A percentile compares a stretch with the other conserved stretches of the same genome.
phyloP scores from a whole-genome alignment of 2,329 filamentous ascomycete species.

The Curvularia verruculosa region DNA sequence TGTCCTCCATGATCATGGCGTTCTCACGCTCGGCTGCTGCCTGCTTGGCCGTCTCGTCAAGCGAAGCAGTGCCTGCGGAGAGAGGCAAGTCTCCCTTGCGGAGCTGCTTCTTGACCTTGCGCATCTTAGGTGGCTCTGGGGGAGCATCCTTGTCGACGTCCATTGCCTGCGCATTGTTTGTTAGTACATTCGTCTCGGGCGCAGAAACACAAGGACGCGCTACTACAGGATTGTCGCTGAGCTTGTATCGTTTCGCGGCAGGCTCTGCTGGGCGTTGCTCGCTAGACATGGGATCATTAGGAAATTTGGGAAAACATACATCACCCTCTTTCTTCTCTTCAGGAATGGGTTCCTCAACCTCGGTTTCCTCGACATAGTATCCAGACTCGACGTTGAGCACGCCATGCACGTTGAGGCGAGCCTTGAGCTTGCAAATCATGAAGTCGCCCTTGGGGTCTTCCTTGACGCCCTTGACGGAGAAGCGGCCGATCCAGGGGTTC shows the following conservation, averaged over 20 bases:
- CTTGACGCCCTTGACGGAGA: conserved; percentile 98
- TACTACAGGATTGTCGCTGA: conserved; percentile 30
- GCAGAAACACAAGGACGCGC: conserved; percentile 36
- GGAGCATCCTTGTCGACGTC: conserved; percentile 49
- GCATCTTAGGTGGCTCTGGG: conserved; percentile 71
- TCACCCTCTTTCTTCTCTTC: conserved; percentile 70
- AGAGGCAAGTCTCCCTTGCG: conserved; percentile 95
- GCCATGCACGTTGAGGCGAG: conserved; percentile 93
- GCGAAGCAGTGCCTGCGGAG: conserved; percentile 77
- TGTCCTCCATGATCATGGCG: conserved; percentile 96
- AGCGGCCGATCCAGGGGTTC: conserved; percentile 94
- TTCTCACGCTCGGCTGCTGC: conserved; percentile 80
- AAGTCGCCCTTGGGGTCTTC: conserved; percentile 93
- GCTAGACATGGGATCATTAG: conserved; percentile 30
- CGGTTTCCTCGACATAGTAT: conserved; percentile 97
- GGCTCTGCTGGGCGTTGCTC: conserved; percentile 31
- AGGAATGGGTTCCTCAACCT: conserved; percentile 91
- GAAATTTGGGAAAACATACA: conserved; percentile 62
- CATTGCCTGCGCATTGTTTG: conserved; percentile 44
- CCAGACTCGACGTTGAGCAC: conserved; percentile 95
- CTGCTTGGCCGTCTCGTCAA: conserved; percentile 72
- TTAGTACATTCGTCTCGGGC: conserved; percentile 36
- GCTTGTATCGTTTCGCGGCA: conserved; percentile 43
- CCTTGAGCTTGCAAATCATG: conserved; percentile 99
- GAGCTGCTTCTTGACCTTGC: conserved; percentile 99